These are phyloP conservation scores for Russula virescens DNA, from an alignment of 768 basidiomycete genomes.

Conservation along the genomic window DNA sequence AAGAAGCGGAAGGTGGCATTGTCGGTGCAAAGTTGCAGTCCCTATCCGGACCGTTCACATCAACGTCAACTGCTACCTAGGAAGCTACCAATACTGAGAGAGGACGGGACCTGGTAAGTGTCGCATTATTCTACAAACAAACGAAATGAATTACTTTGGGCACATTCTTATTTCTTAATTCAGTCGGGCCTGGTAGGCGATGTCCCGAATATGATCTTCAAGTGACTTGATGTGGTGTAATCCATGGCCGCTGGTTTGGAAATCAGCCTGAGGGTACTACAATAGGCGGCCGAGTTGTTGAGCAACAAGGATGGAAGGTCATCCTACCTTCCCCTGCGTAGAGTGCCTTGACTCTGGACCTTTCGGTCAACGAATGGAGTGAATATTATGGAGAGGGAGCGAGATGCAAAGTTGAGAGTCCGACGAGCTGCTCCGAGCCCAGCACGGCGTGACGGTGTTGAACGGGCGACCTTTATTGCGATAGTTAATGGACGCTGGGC, in stretches of 20 bases:
- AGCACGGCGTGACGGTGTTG: too few species aligned
- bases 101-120: conserved; percentile 51
- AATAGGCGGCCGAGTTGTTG: background rate
- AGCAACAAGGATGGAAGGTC: too few species aligned
- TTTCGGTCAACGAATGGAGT: too few species aligned
- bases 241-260: conserved; percentile 40
- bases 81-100: background rate
- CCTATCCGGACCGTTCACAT: conserved; percentile 37
- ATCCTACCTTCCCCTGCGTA: too few species aligned
- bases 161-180: conserved; percentile 37
- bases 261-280: background rate
- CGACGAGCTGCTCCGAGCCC: too few species aligned
- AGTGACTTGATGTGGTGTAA: conserved; percentile 36
- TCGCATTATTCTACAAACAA: conserved; percentile 71
- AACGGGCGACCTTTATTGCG: too few species aligned
- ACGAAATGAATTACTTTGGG: conserved; percentile 62
- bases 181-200: conserved; percentile 47
- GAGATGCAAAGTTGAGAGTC: too few species aligned
- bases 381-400: too few species aligned
- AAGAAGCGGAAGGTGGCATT: conserved; percentile 61
- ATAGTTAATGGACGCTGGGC: too few species aligned
- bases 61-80: too few species aligned
- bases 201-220: conserved; percentile 48
- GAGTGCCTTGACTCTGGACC: too few species aligned
- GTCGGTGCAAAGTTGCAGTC: conserved; percentile 63